A percentile compares a stretch with the other conserved stretches of the same genome.
phyloP scores from a whole-genome alignment of 2,329 filamentous ascomycete genomes.

The Alternaria ethzedia region DNA sequence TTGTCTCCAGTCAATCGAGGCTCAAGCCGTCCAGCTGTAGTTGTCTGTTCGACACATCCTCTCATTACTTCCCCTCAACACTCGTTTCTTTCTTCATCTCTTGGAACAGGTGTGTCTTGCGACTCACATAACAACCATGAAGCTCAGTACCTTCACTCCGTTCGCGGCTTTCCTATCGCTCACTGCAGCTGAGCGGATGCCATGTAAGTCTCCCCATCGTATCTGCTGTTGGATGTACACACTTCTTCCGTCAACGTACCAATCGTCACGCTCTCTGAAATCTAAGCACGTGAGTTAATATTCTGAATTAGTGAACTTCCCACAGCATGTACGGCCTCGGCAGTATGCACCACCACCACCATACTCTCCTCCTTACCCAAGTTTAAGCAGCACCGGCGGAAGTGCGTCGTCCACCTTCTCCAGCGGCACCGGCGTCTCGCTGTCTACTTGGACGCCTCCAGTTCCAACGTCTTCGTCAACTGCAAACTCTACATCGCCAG shows the following conservation, averaged over 20 bases:
- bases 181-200: conserved; percentile 18
- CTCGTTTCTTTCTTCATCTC: background rate
- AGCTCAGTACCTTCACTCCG: conserved; percentile 19
- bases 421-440: conserved; percentile 6
- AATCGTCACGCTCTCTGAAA: background rate
- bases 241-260: background rate
- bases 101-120: background rate
- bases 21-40: conserved; percentile 8
- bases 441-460: conserved; percentile 6
- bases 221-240: background rate
- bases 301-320: conserved; percentile 16
- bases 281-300: background rate
- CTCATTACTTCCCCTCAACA: conserved; percentile 20
- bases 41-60: conserved; percentile 16
- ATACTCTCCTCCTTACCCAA: conserved; percentile 14
- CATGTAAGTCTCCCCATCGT: conserved; percentile 16
- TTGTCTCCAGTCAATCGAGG: background rate
- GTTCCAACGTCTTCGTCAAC: conserved; percentile 3
- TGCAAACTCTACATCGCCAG: background rate
- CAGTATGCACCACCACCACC: conserved; percentile 27
- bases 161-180: conserved; percentile 16
- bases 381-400: conserved; percentile 7
- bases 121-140: conserved; percentile 22
- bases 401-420: conserved; percentile 4
- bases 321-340: conserved; percentile 23